Base-by-base conservation (phyloP, 345 rosid species). In the Firmiana major region DNA sequence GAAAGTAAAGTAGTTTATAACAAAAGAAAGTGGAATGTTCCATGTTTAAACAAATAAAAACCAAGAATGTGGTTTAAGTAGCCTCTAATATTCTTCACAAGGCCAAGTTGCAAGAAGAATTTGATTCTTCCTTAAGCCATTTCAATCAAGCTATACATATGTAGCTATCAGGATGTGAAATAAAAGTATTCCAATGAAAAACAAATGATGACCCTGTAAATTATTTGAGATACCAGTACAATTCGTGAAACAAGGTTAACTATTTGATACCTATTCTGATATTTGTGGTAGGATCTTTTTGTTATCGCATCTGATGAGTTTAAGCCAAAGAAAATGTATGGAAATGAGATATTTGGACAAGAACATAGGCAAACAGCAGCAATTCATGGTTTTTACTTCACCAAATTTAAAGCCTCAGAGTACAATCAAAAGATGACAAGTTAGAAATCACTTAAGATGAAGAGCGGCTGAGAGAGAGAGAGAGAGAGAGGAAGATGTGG, bases 61-160 rank as follows among this genome's bases (percentile, higher is more conserved):
- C 58, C 36, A 69, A 48, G 10, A 45, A 46, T 21, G 54, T 22
- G 28, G 34, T 58, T 53, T 5, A 21, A 58, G 16, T 58, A 22
- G 55, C 55, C n/a, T 45, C 12, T 16, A 5, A 9, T 49, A 31
- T 51, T 49, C 62, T 71, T 71, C 84, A 17, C 62, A 19, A 51
- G 22, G 75, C 62, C 62, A 71, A 71, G 75, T 71, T 51, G 11
- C 75, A 71, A n/a, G 48, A 71, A 36, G 75, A 71, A 71, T 71
- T 54, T 19, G 75, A 53, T 71, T 71, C 75, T 10, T 71, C 9
- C 63, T 31, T 15, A 10, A 17, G 24, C 59, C 74, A 28, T 28
- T 70, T 17, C 26, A 70, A 70, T 70, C 42, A 31, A 70, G 40
- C 15, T 48, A 46, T 26, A 71, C 43, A 40, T 19, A 19, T 51